Conservation (phyloP, 2,329 filamentous ascomycete species). For the Calonectria multiphialidica region DNA sequence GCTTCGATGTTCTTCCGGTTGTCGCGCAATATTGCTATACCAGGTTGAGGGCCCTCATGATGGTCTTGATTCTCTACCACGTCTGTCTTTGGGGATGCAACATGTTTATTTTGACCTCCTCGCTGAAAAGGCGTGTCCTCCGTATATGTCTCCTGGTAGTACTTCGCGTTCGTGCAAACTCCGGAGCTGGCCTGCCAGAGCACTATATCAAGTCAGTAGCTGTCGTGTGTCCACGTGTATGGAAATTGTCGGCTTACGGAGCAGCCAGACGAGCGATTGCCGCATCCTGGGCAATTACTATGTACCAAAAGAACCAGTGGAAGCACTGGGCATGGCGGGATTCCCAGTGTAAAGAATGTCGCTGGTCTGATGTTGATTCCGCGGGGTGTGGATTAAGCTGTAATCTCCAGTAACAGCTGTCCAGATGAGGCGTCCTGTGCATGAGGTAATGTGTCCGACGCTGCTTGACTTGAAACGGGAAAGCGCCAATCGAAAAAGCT, state of each 20-base stretch:
- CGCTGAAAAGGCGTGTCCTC: slow-evolving; percentile 43
- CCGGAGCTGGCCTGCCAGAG: slow-evolving; percentile 59
- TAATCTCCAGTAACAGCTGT: slow-evolving; percentile 42
- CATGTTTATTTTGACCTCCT: slow-evolving; percentile 47
- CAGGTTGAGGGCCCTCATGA: slow-evolving; percentile 49
- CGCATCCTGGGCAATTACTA: slow-evolving; percentile 56
- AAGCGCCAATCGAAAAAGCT: slow-evolving; percentile 15
- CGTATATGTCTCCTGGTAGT: slow-evolving; percentile 48
- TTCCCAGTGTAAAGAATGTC: slow-evolving; percentile 26
- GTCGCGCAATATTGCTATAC: slow-evolving; percentile 42
- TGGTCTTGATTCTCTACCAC: slow-evolving; percentile 44
- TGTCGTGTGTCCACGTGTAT: slow-evolving; percentile 36
- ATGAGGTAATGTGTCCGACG: slow-evolving; percentile 43
- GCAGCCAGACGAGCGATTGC: slow-evolving; percentile 54
- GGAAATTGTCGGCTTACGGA: slow-evolving; percentile 49
- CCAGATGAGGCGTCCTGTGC: slow-evolving; percentile 41
- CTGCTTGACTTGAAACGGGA: slow-evolving; percentile 15
- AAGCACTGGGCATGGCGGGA: slow-evolving; percentile 46
- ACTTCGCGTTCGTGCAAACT: slow-evolving; percentile 54
- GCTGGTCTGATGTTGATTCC: slow-evolving; percentile 35
- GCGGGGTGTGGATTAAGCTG: slow-evolving; percentile 29
- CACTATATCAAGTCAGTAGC: slow-evolving; percentile 52
- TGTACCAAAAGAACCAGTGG: slow-evolving; percentile 42
- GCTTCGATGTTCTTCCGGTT: slow-evolving; percentile 11
- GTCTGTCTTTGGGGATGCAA: slow-evolving; percentile 47